Conservation (phyloP, 2,329 filamentous ascomycete genomes). For the Delphinella strobiligena region DNA sequence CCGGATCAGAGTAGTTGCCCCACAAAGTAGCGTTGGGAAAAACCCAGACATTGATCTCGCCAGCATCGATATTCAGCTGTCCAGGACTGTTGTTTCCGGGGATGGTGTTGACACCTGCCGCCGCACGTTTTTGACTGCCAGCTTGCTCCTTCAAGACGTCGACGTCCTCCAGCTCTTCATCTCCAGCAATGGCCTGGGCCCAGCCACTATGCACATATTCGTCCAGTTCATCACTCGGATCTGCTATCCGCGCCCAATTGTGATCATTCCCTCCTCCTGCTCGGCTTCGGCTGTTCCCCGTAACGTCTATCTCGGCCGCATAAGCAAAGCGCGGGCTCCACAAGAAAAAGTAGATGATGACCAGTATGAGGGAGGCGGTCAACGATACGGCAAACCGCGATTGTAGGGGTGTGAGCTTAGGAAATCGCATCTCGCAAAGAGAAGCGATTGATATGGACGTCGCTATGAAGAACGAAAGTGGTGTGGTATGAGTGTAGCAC, state of each 20-base stretch:
- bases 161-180: slow-evolving; percentile 15
- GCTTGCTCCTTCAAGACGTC: slow-evolving; percentile 19
- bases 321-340: slow-evolving; percentile 49
- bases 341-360: slow-evolving; percentile 50
- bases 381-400: slow-evolving; percentile 59
- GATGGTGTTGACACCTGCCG: slow-evolving; percentile 10
- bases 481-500: too few species aligned
- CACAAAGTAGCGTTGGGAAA: slow-evolving; percentile 47
- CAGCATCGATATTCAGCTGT: slow-evolving; percentile 49
- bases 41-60: slow-evolving; percentile 51
- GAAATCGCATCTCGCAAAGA: slow-evolving; percentile 23
- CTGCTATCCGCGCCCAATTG: slow-evolving; percentile 34
- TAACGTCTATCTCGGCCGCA: slow-evolving; percentile 41
- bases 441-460: too few species aligned
- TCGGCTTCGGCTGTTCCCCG: too few species aligned
- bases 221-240: slow-evolving; percentile 16
- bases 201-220: neutral
- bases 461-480: too few species aligned
- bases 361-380: slow-evolving; percentile 46
- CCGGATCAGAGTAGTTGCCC: slow-evolving; percentile 23
- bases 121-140: slow-evolving; percentile 36
- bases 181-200: neutral
- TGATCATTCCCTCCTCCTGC: slow-evolving; percentile 32
- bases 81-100: slow-evolving; percentile 51
- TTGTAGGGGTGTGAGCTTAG: slow-evolving; percentile 54